phyloP scores from a whole-genome alignment of 257 asterid genomes.

The Solanum habrochaites region DNA sequence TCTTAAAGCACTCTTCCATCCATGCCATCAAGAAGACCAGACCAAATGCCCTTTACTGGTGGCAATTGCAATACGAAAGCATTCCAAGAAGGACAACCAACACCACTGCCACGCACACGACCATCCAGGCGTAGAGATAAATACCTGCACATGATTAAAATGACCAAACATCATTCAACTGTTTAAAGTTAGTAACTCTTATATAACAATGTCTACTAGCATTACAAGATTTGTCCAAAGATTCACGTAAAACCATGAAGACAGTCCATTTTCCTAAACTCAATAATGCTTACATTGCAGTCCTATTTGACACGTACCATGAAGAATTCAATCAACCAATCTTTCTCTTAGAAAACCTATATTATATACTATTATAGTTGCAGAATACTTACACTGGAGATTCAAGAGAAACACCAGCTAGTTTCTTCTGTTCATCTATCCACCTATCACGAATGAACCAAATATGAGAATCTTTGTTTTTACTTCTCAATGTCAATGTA shows the following conservation, averaged over 20 bases:
- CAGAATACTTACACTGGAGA: slow-evolving; percentile 82
- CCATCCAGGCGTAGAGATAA: slow-evolving; percentile 92
- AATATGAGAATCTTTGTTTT: not conserved
- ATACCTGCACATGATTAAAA: slow-evolving; percentile 34
- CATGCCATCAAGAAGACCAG: slow-evolving; percentile 93
- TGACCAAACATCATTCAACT: not conserved
- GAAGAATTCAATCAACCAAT: not conserved
- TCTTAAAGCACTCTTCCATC: slow-evolving; percentile 78
- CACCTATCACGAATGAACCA: slow-evolving; percentile 44
- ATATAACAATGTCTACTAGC: not conserved
- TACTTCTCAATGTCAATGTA: not conserved
- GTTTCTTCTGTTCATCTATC: slow-evolving; percentile 84
- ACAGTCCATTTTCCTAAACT: not conserved
- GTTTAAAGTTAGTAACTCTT: not conserved
- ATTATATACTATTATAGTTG: not conserved
- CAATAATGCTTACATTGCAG: not conserved
- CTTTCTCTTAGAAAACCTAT: not conserved
- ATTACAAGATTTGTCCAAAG: not conserved
- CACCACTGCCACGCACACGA: slow-evolving; percentile 93
- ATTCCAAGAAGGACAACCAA: slow-evolving; percentile 97
- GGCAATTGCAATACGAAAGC: slow-evolving; percentile 81
- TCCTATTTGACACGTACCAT: not conserved
- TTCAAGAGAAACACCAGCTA: slow-evolving; percentile 71
- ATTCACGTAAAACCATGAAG: not conserved
- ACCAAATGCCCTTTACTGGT: slow-evolving; percentile 81